These are phyloP conservation scores for Lignosus rhinocerotis DNA, from an alignment of 1,284 basidiomycete species.

Conservation along the genomic window DNA sequence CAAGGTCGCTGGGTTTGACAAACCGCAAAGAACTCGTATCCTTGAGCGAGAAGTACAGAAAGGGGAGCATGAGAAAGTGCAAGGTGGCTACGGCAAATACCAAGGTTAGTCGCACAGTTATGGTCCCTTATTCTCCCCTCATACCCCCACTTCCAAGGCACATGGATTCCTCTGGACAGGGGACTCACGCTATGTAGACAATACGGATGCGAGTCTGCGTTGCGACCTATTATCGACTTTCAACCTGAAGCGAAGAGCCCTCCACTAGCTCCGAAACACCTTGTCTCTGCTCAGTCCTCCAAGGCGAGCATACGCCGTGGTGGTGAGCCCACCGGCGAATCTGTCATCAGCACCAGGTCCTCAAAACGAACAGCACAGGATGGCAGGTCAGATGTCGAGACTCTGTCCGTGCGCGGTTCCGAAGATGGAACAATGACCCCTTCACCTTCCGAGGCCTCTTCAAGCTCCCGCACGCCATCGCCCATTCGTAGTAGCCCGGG, in stretches of 20 bases:
- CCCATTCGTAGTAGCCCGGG: constrained; percentile 66
- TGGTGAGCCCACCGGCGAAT: constrained; percentile 41
- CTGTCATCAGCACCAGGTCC: constrained; percentile 58
- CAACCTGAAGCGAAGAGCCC: constrained; percentile 91
- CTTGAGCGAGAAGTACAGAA: constrained; percentile 98
- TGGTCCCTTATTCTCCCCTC: background rate
- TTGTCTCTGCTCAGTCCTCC: constrained; percentile 66
- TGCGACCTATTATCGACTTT: constrained; percentile 97
- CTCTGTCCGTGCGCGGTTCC: constrained; percentile 62
- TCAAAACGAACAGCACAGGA: constrained; percentile 42
- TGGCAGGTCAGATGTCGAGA: constrained; percentile 56
- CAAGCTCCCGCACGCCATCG: constrained; percentile 87
- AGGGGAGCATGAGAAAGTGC: constrained; percentile 98
- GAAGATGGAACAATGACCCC: constrained; percentile 86
- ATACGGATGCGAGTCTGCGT: constrained; percentile 87
- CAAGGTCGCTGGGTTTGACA: constrained; percentile 99
- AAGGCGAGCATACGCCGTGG: constrained; percentile 52
- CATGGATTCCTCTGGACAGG: constrained; percentile 97
- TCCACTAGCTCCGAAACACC: constrained; percentile 95
- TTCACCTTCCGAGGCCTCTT: constrained; percentile 82
- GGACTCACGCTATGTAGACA: constrained; percentile 87
- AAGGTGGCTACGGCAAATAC: constrained; percentile 99
- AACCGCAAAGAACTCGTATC: constrained; percentile 96
- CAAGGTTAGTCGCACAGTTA: constrained; percentile 67
- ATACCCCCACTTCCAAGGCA: constrained; percentile 59